Base-by-base conservation (phyloP, 164 flowering plant genomes). In the Chimonanthus salicifolius region DNA sequence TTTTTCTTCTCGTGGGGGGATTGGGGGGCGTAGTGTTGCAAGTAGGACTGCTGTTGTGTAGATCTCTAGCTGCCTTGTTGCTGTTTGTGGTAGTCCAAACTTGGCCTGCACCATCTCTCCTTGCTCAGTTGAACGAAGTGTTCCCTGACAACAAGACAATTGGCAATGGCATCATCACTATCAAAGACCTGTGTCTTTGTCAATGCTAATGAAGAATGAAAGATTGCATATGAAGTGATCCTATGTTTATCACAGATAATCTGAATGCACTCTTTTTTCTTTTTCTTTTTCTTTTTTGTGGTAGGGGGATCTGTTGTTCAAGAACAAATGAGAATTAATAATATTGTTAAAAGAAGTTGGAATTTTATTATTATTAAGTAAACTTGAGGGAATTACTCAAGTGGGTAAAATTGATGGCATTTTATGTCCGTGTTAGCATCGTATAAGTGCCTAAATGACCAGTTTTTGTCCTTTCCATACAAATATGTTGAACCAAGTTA, bases 81-180 rank as follows among this genome's bases (percentile, higher is more conserved):
- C 97, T 3, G 86, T 90, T 66, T 91, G 89, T 60, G 98, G 92
- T 49, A 90, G 80, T 49, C 98, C 98, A 72, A 94, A 94, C 75
- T 94, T 94, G 45, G 98, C 97, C 74, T 94, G 95, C 62, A 91
- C 98, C 98, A 94, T 94, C 84, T 94, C 98, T 69, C 98, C 98
- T 89, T 94, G 98, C 81, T 94, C 98, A 13, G 98, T 94, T 74
- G 97, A 91, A 16, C 98, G 84, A 5, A 94, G 87, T 2, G 97
- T 92, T 71, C 98, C 98, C 98, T 94, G 85, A 71, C 47, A 70
- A 73, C 9, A 15, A 49, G 92, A 44, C 33, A 44, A 10, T 4
- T 7, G 45, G 15, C n/a, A 54, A 5, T 54, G 60, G 16, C 60
- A 54, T n/a, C 60, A 13, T 54, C 60, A 54, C 60, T 10, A 54